A percentile compares a stretch with the other conserved stretches of the same genome.
These are phyloP conservation scores for Tetradesmus obliquus DNA, from an alignment of 139 green algal species.

Conservation along the genomic window DNA sequence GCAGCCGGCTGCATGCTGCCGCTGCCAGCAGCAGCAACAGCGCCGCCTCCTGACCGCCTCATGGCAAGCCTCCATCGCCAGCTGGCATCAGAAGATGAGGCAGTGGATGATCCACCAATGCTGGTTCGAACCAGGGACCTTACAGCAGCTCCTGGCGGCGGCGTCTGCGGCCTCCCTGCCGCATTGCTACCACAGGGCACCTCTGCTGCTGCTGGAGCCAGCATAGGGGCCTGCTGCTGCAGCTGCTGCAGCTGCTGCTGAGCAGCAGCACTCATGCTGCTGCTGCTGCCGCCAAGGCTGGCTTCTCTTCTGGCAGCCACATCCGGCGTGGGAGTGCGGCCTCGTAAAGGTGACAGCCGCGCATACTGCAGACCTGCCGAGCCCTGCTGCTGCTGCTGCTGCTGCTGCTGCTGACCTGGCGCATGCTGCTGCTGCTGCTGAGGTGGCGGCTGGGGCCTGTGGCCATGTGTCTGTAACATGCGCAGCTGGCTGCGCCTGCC, in stretches of 20 bases:
- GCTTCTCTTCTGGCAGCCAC: not conserved
- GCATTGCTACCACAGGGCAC: not conserved
- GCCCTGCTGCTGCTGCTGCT: not conserved
- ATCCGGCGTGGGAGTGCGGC: not conserved
- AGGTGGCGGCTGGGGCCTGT: conserved; percentile 7
- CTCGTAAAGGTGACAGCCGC: not conserved
- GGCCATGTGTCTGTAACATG: not conserved
- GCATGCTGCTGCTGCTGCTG: conserved; percentile 8
- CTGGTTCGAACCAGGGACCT: not conserved
- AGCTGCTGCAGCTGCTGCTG: not conserved
- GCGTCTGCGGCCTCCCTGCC: not conserved
- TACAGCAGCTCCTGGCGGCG: not conserved
- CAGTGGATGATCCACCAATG: not conserved
- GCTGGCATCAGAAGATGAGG: not conserved
- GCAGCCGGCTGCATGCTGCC: not conserved
- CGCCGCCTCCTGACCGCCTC: not conserved
- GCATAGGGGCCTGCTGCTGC: too few species aligned
- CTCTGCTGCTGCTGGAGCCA: not conserved
- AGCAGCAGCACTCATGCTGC: not conserved
- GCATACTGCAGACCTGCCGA: not conserved
- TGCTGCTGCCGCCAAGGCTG: not conserved
- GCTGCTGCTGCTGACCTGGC: conserved; percentile 2
- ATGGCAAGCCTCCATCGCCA: not conserved
- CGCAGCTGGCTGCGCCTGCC: not conserved
- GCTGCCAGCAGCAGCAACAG: conserved; percentile 14